Evolutionary conservation across 768 basidiomycete genomes (phyloP).

Genomic region (Cantharellus cinnabarinus): DNA sequence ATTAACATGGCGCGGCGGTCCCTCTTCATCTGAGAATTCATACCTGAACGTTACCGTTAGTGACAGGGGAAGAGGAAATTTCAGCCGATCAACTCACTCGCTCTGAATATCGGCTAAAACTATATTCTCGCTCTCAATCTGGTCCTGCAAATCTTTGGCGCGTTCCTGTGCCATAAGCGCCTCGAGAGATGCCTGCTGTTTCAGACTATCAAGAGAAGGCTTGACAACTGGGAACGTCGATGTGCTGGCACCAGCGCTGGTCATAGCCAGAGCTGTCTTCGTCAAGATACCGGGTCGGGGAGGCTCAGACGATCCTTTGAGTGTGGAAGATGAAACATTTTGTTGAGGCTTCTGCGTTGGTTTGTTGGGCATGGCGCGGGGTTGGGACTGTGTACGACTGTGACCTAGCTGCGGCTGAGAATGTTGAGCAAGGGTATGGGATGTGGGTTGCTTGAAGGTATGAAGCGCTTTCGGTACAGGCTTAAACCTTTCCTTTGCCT

Average conservation of each 20-base stretch:
- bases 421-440: constrained; percentile 10
- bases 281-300: constrained; percentile 12
- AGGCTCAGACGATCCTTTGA: background rate
- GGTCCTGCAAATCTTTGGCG: constrained; percentile 17
- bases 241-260: constrained; percentile 35
- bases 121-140: constrained; percentile 52
- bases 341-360: constrained; percentile 17
- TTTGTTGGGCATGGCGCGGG: background rate
- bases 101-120: constrained; percentile 90
- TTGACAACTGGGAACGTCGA: constrained; percentile 9
- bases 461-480: constrained; percentile 32
- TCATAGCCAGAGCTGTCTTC: constrained; percentile 17
- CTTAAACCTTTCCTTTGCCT: constrained; percentile 33
- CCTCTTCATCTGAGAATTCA: constrained; percentile 88
- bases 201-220: constrained; percentile 16
- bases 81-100: constrained; percentile 25
- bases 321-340: constrained; percentile 18
- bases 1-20: constrained; percentile 38
- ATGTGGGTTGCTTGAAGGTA: constrained; percentile 16
- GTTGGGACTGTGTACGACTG: background rate
- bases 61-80: too few species aligned
- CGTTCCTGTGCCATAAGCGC: constrained; percentile 15
- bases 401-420: background rate
- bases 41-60: constrained; percentile 24
- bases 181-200: constrained; percentile 29